Conservation (phyloP, 2,329 filamentous ascomycete species). For the Paecilomyces variotii region DNA sequence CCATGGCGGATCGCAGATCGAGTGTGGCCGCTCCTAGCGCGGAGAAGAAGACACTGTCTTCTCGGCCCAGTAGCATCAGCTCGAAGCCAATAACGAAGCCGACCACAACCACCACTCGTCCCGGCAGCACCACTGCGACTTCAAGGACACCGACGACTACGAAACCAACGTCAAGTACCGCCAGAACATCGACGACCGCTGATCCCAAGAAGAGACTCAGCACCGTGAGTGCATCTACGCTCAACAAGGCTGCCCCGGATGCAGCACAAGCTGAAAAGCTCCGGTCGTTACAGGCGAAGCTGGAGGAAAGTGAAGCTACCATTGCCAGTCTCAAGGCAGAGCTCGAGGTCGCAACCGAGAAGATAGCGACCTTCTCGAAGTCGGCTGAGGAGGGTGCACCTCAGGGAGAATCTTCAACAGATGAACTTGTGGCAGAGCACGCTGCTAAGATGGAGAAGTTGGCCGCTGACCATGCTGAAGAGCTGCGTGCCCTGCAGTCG, state of each 20-base stretch:
- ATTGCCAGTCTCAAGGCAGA: conserved; percentile 25
- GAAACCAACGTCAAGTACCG: conserved; percentile 12
- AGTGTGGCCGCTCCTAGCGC: conserved; percentile 28
- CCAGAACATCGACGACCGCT: conserved; percentile 12
- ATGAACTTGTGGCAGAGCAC: conserved; percentile 23
- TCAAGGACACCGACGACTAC: conserved; percentile 15
- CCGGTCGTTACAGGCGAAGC: conserved; percentile 25
- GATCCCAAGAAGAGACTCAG: conserved; percentile 31
- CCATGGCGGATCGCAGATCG: conserved; percentile 29
- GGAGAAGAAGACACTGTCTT: conserved; percentile 22
- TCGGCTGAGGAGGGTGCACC: conserved; percentile 16
- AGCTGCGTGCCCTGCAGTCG: conserved; percentile 22
- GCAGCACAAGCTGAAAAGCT: conserved; percentile 23
- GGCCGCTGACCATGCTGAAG: conserved; percentile 22
- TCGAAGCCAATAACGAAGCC: conserved; percentile 14
- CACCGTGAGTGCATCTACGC: conserved; percentile 17
- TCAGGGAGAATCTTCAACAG: conserved; percentile 13
- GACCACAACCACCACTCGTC: conserved; percentile 16
- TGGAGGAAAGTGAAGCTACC: conserved; percentile 29
- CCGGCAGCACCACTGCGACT: conserved; percentile 16
- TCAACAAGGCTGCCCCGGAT: conserved; percentile 18
- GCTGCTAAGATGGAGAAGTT: conserved; percentile 25
- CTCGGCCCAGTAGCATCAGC: conserved; percentile 16
- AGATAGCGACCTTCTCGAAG: conserved; percentile 22
- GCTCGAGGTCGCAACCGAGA: conserved; percentile 27